phyloP scores from a whole-genome alignment of 306 rosid genomes.

The Bauhinia variegata region DNA sequence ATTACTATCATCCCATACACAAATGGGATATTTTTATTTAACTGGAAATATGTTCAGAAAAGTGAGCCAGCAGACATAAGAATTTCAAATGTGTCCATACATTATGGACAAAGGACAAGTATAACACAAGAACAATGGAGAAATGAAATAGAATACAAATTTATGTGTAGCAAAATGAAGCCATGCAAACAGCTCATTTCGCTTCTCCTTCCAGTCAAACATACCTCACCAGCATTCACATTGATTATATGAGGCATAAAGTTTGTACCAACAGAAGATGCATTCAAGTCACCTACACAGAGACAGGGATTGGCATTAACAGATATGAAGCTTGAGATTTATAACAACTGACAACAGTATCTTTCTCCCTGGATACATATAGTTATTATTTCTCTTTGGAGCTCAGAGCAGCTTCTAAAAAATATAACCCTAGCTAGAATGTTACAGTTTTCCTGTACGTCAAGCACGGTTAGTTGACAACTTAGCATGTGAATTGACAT shows the following conservation, averaged over 20 bases:
- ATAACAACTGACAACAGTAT: not conserved
- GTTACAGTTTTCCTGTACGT: not conserved
- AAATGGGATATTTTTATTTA: too few species aligned
- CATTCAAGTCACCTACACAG: constrained; percentile 62
- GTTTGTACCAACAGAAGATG: constrained; percentile 57
- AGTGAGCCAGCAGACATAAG: not conserved
- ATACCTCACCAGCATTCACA: constrained; percentile 83
- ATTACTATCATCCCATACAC: too few species aligned
- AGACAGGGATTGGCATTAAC: constrained; percentile 28
- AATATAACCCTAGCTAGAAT: not conserved
- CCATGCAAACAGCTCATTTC: not conserved
- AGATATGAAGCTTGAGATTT: not conserved
- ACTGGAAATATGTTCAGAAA: not conserved
- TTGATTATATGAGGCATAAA: constrained; percentile 82
- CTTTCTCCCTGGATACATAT: not conserved
- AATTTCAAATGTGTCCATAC: not conserved
- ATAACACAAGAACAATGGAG: not conserved
- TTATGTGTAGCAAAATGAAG: constrained; percentile 16
- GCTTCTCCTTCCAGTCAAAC: constrained; percentile 20
- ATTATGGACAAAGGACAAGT: not conserved
- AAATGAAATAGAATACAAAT: not conserved
- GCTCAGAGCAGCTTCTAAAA: not conserved
- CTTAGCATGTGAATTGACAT: not conserved
- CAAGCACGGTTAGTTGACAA: not conserved
- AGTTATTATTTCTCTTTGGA: not conserved